phyloP scores from a whole-genome alignment of 2,329 filamentous ascomycete genomes.

The Aspergillus transmontanensis region DNA sequence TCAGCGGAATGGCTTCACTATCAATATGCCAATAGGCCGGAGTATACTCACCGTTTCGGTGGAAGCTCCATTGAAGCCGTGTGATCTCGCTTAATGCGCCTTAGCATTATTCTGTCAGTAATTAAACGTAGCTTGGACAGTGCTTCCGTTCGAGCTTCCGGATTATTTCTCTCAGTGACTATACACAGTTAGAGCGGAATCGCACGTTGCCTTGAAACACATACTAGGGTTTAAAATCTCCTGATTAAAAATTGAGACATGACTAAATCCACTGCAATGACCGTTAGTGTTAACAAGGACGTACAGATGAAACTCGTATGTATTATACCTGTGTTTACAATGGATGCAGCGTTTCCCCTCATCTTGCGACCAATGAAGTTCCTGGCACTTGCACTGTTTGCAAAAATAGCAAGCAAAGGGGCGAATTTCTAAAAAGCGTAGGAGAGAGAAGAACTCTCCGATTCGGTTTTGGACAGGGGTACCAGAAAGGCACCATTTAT shows the following conservation, averaged over 20 bases:
- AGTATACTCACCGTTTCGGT: constrained; percentile 68
- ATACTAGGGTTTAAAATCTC: constrained; percentile 81
- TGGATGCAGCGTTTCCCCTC: constrained; percentile 69
- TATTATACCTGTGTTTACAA: constrained; percentile 61
- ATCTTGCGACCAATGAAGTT: constrained; percentile 80
- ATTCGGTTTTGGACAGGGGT: constrained; percentile 97
- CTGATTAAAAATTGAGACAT: constrained; percentile 88
- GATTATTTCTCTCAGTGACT: constrained; percentile 58
- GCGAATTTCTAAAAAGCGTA: constrained; percentile 85
- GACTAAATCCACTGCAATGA: constrained; percentile 57
- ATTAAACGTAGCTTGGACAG: constrained; percentile 83
- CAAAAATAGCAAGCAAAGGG: constrained; percentile 96
- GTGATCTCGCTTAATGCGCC: constrained; percentile 90
- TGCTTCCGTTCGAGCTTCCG: constrained; percentile 64
- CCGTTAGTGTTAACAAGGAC: constrained; percentile 15
- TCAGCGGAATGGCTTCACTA: constrained; percentile 10
- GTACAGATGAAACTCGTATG: constrained; percentile 5
- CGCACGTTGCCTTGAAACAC: constrained; percentile 11
- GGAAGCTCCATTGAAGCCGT: constrained; percentile 95
- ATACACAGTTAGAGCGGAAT: constrained; percentile 37
- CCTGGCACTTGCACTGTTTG: constrained; percentile 78
- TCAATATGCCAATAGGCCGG: neutral
- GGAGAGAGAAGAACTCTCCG: constrained; percentile 91
- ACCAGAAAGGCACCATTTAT: constrained; percentile 94
- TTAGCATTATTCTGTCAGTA: constrained; percentile 92